Evolutionary conservation across 2,329 filamentous ascomycete species (phyloP), one percentile per base, ranked within the genome.

Genomic region (Alternaria metachromatica): DNA sequence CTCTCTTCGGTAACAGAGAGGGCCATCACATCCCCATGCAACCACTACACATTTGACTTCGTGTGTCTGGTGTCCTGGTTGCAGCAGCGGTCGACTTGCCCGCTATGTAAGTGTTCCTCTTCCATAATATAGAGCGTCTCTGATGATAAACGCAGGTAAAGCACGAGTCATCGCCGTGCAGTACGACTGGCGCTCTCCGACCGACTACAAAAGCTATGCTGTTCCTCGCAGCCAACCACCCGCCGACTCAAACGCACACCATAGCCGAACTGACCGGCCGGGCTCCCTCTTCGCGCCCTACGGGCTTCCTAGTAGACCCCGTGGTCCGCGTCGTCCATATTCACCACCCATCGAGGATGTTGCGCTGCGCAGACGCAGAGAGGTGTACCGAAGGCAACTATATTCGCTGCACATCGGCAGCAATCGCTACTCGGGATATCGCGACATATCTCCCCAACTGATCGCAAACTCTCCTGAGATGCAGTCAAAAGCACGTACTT

Each of bases 61-160:
- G 79, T 93, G 12, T 98, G 94, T 78, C 86, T 97, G 6, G 81
- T 90, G 21, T 94, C 87, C 80, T 97, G 95, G 94, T 83, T 97
- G 6, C 86, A 93, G 70, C 84, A 91, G 67, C 87, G 87, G 10
- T 84, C 89, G 1, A 87, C 84, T 51, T 97, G 94, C 74, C 94
- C 95, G 18, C 84, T 97, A 56, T 98, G 94, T 87, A 90, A 83
- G 89, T 37, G 18, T 12, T n/a, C 72, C 18, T 12, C 6, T n/a
- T 6, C 6, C 1, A 26, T 23, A 28, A 12, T 76, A 2, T 41
- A 2, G 1, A 30, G 33, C 26, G 30, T 54, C 7, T 30, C 51
- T 55, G 49, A 49, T 30, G 13, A 33, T 3, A 5, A 9, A 6
- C 1, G 18, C 23, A 86, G 85, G 85, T 72, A 87, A 87, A 71